phyloP scores from a whole-genome alignment of 768 basidiomycete species.

The Trametes meyenii region DNA sequence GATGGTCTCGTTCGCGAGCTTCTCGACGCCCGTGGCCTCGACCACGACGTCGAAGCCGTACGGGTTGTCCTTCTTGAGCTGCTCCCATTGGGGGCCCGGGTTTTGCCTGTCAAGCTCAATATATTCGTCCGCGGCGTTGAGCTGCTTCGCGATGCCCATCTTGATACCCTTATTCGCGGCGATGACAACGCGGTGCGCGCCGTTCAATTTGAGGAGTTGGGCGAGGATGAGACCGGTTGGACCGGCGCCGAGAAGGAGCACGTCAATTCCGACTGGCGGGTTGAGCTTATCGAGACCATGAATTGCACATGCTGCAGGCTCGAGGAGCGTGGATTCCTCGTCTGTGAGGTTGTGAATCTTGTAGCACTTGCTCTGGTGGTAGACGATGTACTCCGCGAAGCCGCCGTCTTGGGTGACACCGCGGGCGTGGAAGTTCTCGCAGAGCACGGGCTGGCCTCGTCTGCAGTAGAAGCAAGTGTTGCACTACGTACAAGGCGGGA shows the following conservation, averaged over 20 bases:
- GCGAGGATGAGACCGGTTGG: conserved; percentile 89
- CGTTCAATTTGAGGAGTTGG: conserved; percentile 86
- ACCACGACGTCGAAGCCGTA: conserved; percentile 75
- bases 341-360: conserved; percentile 87
- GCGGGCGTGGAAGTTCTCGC: conserved; percentile 81
- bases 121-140: conserved; percentile 84
- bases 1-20: conserved; percentile 82
- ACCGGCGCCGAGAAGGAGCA: conserved; percentile 83
- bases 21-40: conserved; percentile 85
- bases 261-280: conserved; percentile 82
- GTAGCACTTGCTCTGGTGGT: conserved; percentile 78
- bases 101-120: conserved; percentile 80
- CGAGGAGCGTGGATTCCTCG: conserved; percentile 85
- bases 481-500: conserved; percentile 51
- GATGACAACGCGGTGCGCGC: conserved; percentile 77
- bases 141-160: conserved; percentile 80
- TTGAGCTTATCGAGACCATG: conserved; percentile 90
- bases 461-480: conserved; percentile 87
- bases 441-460: conserved; percentile 76
- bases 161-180: conserved; percentile 92
- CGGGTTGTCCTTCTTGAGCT: conserved; percentile 80
- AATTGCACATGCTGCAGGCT: conserved; percentile 90
- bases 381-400: conserved; percentile 88
- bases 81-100: conserved; percentile 77
- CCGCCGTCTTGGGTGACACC: conserved; percentile 85